Evolutionary conservation across 352 stramenopile species (phyloP), one percentile per base, ranked within the genome.

Genomic region (Paralagenidium karlingii): DNA sequence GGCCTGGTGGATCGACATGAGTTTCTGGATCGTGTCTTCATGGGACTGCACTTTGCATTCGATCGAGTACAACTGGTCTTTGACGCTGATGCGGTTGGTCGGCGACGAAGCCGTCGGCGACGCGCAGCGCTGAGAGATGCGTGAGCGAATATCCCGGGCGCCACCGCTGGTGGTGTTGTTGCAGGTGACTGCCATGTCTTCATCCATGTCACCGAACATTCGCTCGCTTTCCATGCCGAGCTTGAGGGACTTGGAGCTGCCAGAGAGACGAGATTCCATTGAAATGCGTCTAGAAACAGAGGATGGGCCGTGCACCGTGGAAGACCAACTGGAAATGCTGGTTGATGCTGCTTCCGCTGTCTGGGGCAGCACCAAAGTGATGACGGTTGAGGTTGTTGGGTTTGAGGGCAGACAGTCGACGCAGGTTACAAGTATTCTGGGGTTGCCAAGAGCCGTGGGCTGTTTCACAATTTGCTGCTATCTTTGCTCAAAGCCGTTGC

Each of bases 211-310:
- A 28, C 56, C 73, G 44, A 84, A 84, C 70, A 84, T 82, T 43
- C 70, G 62, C 47, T 84, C 70, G 40, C 66, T 81, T 18, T 82
- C 70, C 68, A 84, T 84, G 41, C 58, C 77, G 53, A 84, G 76
- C 58, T 82, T 84, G 65, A 84, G 80, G 61, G 59, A 70, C 58
- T 84, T 84, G 58, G 82, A 80, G 55, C 62, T 78, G 37, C 52
- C 53, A 26, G 65, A 79, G 49, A 81, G 49, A 41, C 70, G 68
- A 33, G 63, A 74, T 37, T 82, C 68, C 71, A 85, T 82, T n/a
- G n/a, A n/a, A n/a, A n/a, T n/a, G n/a, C n/a, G n/a, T n/a, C n/a
- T n/a, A n/a, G n/a, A n/a, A n/a, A n/a, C n/a, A n/a, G n/a, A n/a
- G n/a, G n/a, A n/a, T n/a, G n/a, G n/a, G n/a, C n/a, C n/a, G n/a